A percentile compares a stretch with the other conserved stretches of the same genome.
phyloP scores from a whole-genome alignment of 2,329 filamentous ascomycete species.

The Fusarium drepaniforme region DNA sequence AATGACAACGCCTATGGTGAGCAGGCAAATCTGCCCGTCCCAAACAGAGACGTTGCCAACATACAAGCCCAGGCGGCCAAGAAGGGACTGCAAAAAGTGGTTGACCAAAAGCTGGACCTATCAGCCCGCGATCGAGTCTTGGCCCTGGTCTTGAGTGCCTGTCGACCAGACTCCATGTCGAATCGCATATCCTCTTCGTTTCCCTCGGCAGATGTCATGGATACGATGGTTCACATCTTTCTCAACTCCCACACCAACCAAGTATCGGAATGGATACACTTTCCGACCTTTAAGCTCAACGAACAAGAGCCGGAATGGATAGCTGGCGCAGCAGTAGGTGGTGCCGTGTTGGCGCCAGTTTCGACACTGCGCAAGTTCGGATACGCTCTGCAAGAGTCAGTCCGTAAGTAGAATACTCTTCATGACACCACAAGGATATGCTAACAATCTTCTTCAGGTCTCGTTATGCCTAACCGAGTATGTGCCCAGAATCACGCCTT shows the following conservation, averaged over 20 bases:
- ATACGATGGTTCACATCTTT: slow-evolving; percentile 72
- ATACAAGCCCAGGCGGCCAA: slow-evolving; percentile 54
- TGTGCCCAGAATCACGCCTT: slow-evolving; percentile 3
- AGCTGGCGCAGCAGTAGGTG: slow-evolving; percentile 70
- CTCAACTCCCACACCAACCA: slow-evolving; percentile 68
- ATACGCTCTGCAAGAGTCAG: slow-evolving; percentile 65
- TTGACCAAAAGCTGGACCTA: slow-evolving; percentile 58
- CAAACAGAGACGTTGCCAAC: slow-evolving; percentile 52
- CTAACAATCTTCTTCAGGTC: slow-evolving; percentile 36
- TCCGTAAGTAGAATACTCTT: slow-evolving; percentile 51
- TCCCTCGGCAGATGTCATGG: slow-evolving; percentile 70
- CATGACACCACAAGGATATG: background rate
- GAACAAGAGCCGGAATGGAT: slow-evolving; percentile 70
- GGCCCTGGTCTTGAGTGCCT: slow-evolving; percentile 72
- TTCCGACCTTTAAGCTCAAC: slow-evolving; percentile 68
- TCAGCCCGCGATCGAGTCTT: slow-evolving; percentile 71
- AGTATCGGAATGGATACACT: slow-evolving; percentile 72
- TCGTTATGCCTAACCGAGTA: slow-evolving; percentile 49
- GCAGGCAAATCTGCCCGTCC: slow-evolving; percentile 59
- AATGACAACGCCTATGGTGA: slow-evolving; percentile 59
- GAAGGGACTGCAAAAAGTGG: slow-evolving; percentile 53
- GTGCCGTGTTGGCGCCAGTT: slow-evolving; percentile 69
- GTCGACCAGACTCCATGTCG: slow-evolving; percentile 62
- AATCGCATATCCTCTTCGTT: slow-evolving; percentile 70
- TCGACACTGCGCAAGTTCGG: slow-evolving; percentile 72